Percentiles rank a stretch among this genome's conserved stretches.
phyloP scores from a whole-genome alignment of 306 rosid species.

The Morella rubra region DNA sequence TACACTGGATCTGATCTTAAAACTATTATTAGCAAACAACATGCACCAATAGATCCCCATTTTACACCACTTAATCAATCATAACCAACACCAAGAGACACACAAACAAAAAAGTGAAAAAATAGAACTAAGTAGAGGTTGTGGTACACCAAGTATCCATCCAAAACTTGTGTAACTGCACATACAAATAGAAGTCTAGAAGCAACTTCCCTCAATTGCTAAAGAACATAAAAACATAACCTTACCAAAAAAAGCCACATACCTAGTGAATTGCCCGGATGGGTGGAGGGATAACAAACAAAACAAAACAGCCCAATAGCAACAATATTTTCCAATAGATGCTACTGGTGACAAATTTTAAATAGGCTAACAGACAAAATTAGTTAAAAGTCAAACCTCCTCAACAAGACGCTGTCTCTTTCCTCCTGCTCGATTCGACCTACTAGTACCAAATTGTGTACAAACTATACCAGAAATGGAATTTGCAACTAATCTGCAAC shows the following conservation, averaged over 20 bases:
- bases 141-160: not conserved
- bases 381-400: slow-evolving; percentile 62
- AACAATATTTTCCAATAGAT: not conserved
- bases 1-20: not conserved
- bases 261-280: not conserved
- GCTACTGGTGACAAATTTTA: not conserved
- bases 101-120: not conserved
- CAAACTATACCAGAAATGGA: slow-evolving; percentile 67
- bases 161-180: not conserved
- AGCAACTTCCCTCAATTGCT: not conserved
- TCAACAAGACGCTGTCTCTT: slow-evolving; percentile 79
- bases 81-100: not conserved
- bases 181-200: not conserved
- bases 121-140: not conserved
- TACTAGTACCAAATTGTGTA: slow-evolving; percentile 63
- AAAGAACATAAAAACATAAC: not conserved
- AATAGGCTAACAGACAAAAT: not conserved
- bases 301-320: not conserved
- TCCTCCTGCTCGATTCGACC: slow-evolving; percentile 76
- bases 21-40: not conserved
- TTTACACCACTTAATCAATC: not conserved
- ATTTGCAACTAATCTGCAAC: slow-evolving; percentile 85
- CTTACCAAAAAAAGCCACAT: not conserved
- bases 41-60: not conserved
- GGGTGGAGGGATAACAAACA: not conserved